Conservation (phyloP, 1,284 basidiomycete species). For the Lentinus polychrous region DNA sequence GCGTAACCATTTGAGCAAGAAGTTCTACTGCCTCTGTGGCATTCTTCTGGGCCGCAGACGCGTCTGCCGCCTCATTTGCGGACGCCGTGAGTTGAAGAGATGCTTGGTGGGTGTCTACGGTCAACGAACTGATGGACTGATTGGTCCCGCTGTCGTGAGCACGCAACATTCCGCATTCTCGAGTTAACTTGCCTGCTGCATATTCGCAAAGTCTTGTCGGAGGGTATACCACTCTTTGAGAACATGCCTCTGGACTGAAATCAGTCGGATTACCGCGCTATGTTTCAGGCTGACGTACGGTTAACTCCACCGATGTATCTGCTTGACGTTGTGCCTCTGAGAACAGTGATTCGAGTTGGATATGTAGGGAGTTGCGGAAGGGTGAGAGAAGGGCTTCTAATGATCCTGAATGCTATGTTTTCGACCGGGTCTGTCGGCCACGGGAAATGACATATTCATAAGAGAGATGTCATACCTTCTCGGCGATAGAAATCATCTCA, state of each 20-base stretch:
- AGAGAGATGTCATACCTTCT: too few species aligned
- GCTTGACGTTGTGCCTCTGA: too few species aligned
- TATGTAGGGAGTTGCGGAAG: too few species aligned
- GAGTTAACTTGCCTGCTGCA: constrained; percentile 23
- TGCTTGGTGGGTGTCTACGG: constrained; percentile 17
- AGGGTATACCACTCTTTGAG: constrained; percentile 20
- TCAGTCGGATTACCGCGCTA: background rate
- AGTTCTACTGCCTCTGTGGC: constrained; percentile 27
- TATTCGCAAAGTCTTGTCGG: constrained; percentile 17
- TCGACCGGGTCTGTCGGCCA: too few species aligned
- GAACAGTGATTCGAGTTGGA: too few species aligned
- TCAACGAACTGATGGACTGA: constrained; percentile 15
- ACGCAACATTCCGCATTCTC: too few species aligned
- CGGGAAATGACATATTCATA: too few species aligned
- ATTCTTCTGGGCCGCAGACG: constrained; percentile 28
- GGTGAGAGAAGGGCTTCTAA: too few species aligned
- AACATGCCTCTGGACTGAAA: constrained; percentile 6
- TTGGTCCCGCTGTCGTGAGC: background rate
- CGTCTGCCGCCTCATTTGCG: constrained; percentile 21
- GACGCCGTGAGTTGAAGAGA: constrained; percentile 20
- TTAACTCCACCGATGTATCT: background rate
- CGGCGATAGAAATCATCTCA: too few species aligned
- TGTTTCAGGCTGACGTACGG: background rate
- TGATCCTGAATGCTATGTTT: too few species aligned
- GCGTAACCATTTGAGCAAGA: constrained; percentile 29